phyloP scores from a whole-genome alignment of 352 stramenopile genomes.

The Phytophthora cajani region DNA sequence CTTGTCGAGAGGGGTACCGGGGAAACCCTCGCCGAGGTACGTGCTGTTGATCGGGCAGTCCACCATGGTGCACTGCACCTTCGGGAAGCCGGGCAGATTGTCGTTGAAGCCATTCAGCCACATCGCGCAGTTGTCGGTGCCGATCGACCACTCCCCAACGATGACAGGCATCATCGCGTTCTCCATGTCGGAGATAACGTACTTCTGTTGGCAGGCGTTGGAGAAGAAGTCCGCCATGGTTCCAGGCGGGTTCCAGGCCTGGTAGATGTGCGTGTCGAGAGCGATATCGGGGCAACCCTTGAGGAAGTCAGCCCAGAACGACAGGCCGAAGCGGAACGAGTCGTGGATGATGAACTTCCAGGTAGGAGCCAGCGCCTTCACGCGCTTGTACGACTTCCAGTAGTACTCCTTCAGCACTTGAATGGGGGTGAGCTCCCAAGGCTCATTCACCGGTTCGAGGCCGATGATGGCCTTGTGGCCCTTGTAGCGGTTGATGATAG shows the following conservation, averaged over 20 bases:
- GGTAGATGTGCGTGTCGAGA: slow-evolving; percentile 97
- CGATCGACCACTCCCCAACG: slow-evolving; percentile 95
- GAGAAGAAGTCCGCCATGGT: slow-evolving; percentile 88
- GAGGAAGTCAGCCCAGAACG: slow-evolving; percentile 80
- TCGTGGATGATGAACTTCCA: slow-evolving; percentile 98
- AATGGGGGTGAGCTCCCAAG: slow-evolving; percentile 95
- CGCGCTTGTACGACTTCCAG: slow-evolving; percentile 96
- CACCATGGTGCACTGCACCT: slow-evolving; percentile 87
- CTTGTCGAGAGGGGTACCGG: slow-evolving; percentile 90
- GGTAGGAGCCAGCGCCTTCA: slow-evolving; percentile 90
- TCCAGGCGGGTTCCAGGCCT: slow-evolving; percentile 86
- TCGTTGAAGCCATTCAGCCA: slow-evolving; percentile 90
- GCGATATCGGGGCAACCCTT: slow-evolving; percentile 92
- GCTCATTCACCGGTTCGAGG: slow-evolving; percentile 96
- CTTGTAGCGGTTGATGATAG: slow-evolving; percentile 91
- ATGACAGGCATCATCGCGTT: slow-evolving; percentile 94
- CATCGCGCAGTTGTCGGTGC: slow-evolving; percentile 87
- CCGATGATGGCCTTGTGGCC: slow-evolving; percentile 92
- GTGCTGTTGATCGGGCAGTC: slow-evolving; percentile 85
- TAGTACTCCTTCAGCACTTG: slow-evolving; percentile 95
- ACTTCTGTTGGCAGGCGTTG: slow-evolving; percentile 93
- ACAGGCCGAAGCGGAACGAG: slow-evolving; percentile 92
- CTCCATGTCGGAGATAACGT: slow-evolving; percentile 92
- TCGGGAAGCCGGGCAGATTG: slow-evolving; percentile 93
- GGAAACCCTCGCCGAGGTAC: slow-evolving; percentile 92